phyloP scores from a whole-genome alignment of 75 land plant genomes.

The Sequoia sempervirens region DNA sequence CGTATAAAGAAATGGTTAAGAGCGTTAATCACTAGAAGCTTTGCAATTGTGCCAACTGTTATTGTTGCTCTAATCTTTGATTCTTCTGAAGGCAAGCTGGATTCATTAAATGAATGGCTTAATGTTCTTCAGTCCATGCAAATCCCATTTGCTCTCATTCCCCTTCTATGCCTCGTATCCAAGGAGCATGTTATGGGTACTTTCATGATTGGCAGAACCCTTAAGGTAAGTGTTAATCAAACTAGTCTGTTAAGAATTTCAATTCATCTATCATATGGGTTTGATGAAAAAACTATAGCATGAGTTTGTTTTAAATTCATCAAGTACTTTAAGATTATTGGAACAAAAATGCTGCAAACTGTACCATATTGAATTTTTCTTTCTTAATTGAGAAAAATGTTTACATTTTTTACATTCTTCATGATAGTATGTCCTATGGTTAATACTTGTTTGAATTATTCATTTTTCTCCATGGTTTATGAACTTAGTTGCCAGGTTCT shows the following conservation, averaged over 20 bases:
- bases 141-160: constrained; percentile 93
- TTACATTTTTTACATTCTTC: background rate
- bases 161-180: constrained; percentile 78
- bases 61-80: constrained; percentile 86
- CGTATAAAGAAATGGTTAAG: constrained; percentile 82
- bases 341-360: background rate
- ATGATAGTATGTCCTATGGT: background rate
- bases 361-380: background rate
- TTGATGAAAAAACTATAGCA: background rate
- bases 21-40: constrained; percentile 73
- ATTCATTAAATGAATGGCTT: constrained; percentile 88
- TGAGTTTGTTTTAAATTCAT: background rate
- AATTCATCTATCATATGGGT: background rate
- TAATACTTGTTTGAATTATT: background rate
- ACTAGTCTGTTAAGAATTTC: background rate
- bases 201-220: constrained; percentile 57
- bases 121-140: constrained; percentile 94
- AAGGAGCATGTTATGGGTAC: constrained; percentile 82
- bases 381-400: background rate
- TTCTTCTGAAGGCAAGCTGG: constrained; percentile 66
- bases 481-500: background rate
- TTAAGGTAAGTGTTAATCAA: constrained; percentile 46
- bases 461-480: background rate
- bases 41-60: constrained; percentile 85
- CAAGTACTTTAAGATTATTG: background rate